Evolutionary conservation across 2,329 filamentous ascomycete species (phyloP).

Genomic region (Hypocreales sp.): DNA sequence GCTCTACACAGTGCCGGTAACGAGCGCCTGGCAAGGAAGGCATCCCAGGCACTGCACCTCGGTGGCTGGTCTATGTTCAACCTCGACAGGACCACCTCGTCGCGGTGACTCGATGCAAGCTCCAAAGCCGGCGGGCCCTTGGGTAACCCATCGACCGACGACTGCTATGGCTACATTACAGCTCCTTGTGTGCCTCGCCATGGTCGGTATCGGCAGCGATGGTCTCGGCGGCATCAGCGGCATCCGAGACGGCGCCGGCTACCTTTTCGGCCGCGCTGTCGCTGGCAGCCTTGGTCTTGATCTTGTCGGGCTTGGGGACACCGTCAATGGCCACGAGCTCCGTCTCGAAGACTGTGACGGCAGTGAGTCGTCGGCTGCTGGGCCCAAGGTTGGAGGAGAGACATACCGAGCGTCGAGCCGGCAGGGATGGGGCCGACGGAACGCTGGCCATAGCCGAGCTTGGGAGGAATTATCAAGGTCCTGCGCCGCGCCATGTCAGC

Average conservation of each 20-base stretch:
- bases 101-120: too few species aligned
- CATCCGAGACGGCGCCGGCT: constrained; percentile 7
- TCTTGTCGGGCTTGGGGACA: constrained; percentile 32
- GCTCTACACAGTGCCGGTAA: too few species aligned
- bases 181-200: constrained; percentile 42
- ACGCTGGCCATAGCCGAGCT: constrained; percentile 65
- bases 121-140: too few species aligned
- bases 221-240: constrained; percentile 26
- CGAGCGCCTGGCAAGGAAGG: too few species aligned
- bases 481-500: constrained; percentile 18
- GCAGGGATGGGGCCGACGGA: constrained; percentile 70
- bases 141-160: too few species aligned
- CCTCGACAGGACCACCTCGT: too few species aligned
- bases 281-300: constrained; percentile 10
- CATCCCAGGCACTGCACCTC: too few species aligned
- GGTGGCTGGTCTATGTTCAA: too few species aligned
- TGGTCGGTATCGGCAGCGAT: constrained; percentile 39
- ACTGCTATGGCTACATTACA: too few species aligned
- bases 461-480: constrained; percentile 78
- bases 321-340: constrained; percentile 75
- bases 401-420: constrained; percentile 58
- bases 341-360: constrained; percentile 63
- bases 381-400: constrained; percentile 1
- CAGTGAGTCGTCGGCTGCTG: constrained; percentile 4
- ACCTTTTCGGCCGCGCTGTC: constrained; percentile 9